Base-by-base conservation (phyloP, 768 basidiomycete species). In the Astraeus odoratus region DNA sequence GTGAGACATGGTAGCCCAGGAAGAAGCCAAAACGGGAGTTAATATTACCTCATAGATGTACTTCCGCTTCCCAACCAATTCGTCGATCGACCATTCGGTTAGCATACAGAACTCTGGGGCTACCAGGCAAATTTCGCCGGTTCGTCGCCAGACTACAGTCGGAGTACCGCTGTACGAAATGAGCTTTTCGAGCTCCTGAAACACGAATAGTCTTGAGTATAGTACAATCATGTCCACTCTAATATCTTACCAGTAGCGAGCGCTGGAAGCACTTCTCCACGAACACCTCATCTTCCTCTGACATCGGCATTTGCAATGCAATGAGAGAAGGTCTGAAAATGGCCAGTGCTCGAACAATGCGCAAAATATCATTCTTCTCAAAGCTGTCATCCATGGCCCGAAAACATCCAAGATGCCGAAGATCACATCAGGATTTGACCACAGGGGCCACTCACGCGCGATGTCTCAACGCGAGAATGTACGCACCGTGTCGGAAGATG, bases 111-210 rank as follows among this genome's bases (percentile, higher is more conserved):
- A 98, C 66, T 99, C 96, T 5, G 91, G 87, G 1, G 93, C 94
- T 38, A 93, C 96, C 37, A 96, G 81, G 58, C 92, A 94, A 20
- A 99, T 93, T 68, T 99, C 96, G 56, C 96, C 96, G 16, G 96
- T 99, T 41, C 96, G 77, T 36, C 96, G 83, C 95, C 95, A 99
- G 9, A 95, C 88, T 33, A 94, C 92, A 1, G 95, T 98, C 2
- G 95, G 95, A 23, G 95, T 98, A 9, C 95, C 95, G 55, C 87
- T 94, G 64, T 89, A 96, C 42, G 91, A 92, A 48, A 98, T 96
- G 50, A 98, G 76, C 67, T 96, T 97, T 66, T 96, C 91, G 46
- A 97, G 76, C 71, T 98, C 95, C 91, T 95, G 52, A 9, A 40
- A 38, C 20, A 30, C 10, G 25, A 25, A 50, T 40, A 53, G 36